A percentile compares a stretch with the other conserved stretches of the same genome.
These are phyloP conservation scores for Backusella tarrabulga DNA, from an alignment of 192 early-diverging fungal genomes.

Conservation along the genomic window DNA sequence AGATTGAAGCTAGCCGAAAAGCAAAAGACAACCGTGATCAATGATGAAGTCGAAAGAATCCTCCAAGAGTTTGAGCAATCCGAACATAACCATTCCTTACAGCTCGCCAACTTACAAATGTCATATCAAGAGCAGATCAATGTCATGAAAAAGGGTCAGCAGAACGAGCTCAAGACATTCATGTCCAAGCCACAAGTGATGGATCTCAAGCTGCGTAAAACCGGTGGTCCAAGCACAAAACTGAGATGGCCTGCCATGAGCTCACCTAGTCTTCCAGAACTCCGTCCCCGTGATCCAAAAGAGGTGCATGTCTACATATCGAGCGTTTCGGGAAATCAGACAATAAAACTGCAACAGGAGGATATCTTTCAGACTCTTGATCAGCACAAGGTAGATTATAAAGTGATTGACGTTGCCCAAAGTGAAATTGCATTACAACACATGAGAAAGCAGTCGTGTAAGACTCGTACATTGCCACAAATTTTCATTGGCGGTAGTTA, in stretches of 20 bases:
- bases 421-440: constrained; percentile 32
- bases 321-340: constrained; percentile 23
- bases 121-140: constrained; percentile 31
- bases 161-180: constrained; percentile 19
- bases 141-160: constrained; percentile 23
- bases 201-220: not conserved
- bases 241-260: constrained; percentile 12
- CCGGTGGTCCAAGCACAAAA: constrained; percentile 9
- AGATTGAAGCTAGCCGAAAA: constrained; percentile 16
- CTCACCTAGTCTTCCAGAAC: not conserved
- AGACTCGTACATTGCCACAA: constrained; percentile 19
- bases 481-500: constrained; percentile 28
- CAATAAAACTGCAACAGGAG: constrained; percentile 31
- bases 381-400: constrained; percentile 15
- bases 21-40: constrained; percentile 11
- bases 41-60: constrained; percentile 33
- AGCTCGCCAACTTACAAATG: constrained; percentile 23
- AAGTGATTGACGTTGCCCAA: constrained; percentile 29
- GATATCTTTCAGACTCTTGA: constrained; percentile 7
- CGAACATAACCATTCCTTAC: constrained; percentile 28
- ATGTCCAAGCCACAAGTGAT: not conserved
- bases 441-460: constrained; percentile 23
- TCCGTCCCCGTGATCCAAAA: constrained; percentile 13
- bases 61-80: constrained; percentile 36
- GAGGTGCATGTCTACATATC: constrained; percentile 30